phyloP scores from a whole-genome alignment of 164 flowering plant species.

The Annona squamosa region DNA sequence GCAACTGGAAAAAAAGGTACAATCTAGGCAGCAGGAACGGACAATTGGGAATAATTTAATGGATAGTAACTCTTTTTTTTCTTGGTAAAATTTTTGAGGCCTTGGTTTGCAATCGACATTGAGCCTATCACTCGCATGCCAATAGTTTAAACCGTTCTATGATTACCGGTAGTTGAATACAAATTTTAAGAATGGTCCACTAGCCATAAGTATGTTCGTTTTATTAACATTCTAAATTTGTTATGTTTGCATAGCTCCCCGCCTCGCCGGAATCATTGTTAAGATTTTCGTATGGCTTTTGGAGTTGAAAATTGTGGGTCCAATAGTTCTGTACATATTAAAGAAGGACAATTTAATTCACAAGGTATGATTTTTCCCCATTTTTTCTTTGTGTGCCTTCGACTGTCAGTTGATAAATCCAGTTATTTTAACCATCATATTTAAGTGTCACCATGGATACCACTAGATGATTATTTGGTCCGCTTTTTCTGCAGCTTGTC shows the following conservation, averaged over 20 bases:
- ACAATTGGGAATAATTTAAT: too few species aligned
- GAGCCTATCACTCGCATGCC: too few species aligned
- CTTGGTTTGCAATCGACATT: not conserved
- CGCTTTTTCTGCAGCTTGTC: slow-evolving; percentile 50
- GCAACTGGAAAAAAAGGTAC: too few species aligned
- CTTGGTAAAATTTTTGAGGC: not conserved
- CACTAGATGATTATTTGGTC: too few species aligned
- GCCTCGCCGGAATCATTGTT: slow-evolving; percentile 69
- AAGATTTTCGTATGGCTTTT: slow-evolving; percentile 64
- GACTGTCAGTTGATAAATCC: too few species aligned
- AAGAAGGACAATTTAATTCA: slow-evolving; percentile 61
- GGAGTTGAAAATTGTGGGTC: slow-evolving; percentile 57
- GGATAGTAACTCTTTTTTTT: too few species aligned
- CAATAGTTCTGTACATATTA: slow-evolving; percentile 42
- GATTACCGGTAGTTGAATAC: not conserved
- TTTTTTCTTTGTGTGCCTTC: not conserved
- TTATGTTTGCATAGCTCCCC: slow-evolving; percentile 49
- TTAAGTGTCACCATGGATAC: too few species aligned
- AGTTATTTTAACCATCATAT: too few species aligned
- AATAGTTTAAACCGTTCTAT: too few species aligned
- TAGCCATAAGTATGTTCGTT: not conserved
- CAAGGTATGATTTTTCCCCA: slow-evolving; percentile 44
- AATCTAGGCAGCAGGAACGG: too few species aligned
- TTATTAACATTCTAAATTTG: not conserved
- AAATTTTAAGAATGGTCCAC: not conserved